These are phyloP conservation scores for Triticum monococcum DNA, from an alignment of 176 grass and related monocot species.

Conservation along the genomic window DNA sequence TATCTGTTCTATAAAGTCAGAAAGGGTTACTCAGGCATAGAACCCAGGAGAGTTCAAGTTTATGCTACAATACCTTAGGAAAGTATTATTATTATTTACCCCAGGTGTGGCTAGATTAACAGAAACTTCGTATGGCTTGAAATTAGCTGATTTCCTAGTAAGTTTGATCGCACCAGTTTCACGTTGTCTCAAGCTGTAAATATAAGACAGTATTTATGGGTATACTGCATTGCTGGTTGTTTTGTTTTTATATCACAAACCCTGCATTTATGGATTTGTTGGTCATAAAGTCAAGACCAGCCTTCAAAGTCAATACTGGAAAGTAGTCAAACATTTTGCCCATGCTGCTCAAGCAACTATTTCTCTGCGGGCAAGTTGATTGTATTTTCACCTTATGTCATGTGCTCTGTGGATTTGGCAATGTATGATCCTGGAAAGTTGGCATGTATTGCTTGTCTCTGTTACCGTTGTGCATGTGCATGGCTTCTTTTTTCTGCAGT, in stretches of 20 bases:
- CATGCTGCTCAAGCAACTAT: background rate
- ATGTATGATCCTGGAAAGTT: background rate
- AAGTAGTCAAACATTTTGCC: background rate
- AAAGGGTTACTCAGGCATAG: background rate
- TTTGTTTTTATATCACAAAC: background rate
- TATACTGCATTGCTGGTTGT: background rate
- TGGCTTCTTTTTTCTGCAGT: background rate
- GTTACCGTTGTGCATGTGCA: background rate
- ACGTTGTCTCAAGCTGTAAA: background rate
- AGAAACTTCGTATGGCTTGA: background rate
- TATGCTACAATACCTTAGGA: background rate
- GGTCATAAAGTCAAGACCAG: background rate
- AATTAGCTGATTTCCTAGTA: slow-evolving; percentile 7
- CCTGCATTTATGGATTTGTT: background rate
- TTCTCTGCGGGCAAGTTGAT: background rate
- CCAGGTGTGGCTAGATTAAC: background rate
- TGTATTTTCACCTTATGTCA: background rate
- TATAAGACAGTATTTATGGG: background rate
- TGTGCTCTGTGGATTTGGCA: background rate
- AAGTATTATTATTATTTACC: background rate
- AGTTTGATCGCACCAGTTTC: background rate
- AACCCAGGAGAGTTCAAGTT: background rate
- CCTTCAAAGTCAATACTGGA: background rate
- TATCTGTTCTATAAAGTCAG: slow-evolving; percentile 10
- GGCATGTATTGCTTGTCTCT: background rate